phyloP scores from a whole-genome alignment of 2,329 filamentous ascomycete genomes.

The Penicillium palitans region DNA sequence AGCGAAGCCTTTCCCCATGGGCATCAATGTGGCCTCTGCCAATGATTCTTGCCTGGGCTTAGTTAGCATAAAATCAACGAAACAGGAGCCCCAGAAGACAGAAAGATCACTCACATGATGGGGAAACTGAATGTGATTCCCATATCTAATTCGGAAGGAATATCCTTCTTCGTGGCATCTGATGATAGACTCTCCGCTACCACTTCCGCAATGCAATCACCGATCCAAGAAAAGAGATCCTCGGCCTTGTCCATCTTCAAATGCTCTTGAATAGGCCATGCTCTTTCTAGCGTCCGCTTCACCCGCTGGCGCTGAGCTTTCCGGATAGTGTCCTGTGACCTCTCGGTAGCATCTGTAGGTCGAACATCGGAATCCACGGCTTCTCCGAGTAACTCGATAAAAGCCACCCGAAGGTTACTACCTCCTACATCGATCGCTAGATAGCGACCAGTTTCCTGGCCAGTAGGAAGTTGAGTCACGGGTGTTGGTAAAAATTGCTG shows the following conservation, averaged over 20 bases:
- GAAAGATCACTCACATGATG: constrained; percentile 43
- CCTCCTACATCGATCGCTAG: constrained; percentile 59
- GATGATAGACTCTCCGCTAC: constrained; percentile 55
- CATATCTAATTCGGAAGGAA: constrained; percentile 50
- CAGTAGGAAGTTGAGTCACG: constrained; percentile 49
- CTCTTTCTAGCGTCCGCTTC: constrained; percentile 50
- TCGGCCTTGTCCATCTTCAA: constrained; percentile 67
- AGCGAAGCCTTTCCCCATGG: constrained; percentile 60
- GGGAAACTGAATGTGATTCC: constrained; percentile 54
- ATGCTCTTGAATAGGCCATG: constrained; percentile 57
- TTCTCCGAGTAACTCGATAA: constrained; percentile 55
- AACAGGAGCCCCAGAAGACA: neutral
- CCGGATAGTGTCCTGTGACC: constrained; percentile 46
- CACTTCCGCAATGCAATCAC: constrained; percentile 71
- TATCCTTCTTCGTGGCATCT: constrained; percentile 39
- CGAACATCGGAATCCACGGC: constrained; percentile 38
- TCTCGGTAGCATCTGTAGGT: constrained; percentile 36
- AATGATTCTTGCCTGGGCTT: constrained; percentile 51
- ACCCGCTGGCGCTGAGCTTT: constrained; percentile 51
- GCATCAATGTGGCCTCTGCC: constrained; percentile 56
- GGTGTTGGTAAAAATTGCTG: constrained; percentile 51
- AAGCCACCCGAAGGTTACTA: constrained; percentile 57
- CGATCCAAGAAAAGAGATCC: constrained; percentile 79
- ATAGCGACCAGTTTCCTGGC: constrained; percentile 56
- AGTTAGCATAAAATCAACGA: constrained; percentile 16